These are phyloP conservation scores for Colletotrichum gloeosporioides DNA, from an alignment of 2,329 filamentous ascomycete genomes.

Conservation along the genomic window DNA sequence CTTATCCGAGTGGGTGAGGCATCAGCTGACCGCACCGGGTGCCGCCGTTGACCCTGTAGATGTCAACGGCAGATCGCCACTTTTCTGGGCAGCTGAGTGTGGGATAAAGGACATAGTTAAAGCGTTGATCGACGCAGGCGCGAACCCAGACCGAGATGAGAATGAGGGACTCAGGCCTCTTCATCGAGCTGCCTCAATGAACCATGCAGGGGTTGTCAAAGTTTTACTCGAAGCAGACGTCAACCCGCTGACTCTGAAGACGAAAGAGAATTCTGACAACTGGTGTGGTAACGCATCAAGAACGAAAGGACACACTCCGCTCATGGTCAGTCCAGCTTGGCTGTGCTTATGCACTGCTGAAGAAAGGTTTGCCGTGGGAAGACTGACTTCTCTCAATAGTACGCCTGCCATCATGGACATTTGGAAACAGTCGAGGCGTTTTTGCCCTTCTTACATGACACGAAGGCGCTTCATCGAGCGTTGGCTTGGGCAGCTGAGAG, in stretches of 20 bases:
- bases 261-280: not conserved
- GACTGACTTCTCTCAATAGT: not conserved
- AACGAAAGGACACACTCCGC: slow-evolving; percentile 28
- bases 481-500: slow-evolving; percentile 31
- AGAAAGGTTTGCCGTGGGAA: too few species aligned
- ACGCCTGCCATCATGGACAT: slow-evolving; percentile 32
- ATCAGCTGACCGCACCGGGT: slow-evolving; percentile 6
- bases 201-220: slow-evolving; percentile 29
- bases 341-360: too few species aligned
- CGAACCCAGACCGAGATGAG: slow-evolving; percentile 4
- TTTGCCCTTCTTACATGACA: slow-evolving; percentile 28
- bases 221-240: slow-evolving; percentile 42
- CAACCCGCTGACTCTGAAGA: slow-evolving; percentile 35
- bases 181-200: slow-evolving; percentile 36
- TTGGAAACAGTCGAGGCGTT: slow-evolving; percentile 29
- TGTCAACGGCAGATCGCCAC: slow-evolving; percentile 19
- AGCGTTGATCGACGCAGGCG: slow-evolving; percentile 34
- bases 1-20: slow-evolving; percentile 14
- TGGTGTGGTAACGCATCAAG: slow-evolving; percentile 11
- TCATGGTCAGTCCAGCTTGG: slow-evolving; percentile 21
- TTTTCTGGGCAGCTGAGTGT: slow-evolving; percentile 30
- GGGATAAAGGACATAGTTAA: slow-evolving; percentile 25
- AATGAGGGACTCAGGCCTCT: slow-evolving; percentile 28
- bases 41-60: slow-evolving; percentile 23
- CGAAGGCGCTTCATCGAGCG: slow-evolving; percentile 27